phyloP scores from a whole-genome alignment of 192 early-diverging fungal species.

The Rhizophagus sp. region DNA sequence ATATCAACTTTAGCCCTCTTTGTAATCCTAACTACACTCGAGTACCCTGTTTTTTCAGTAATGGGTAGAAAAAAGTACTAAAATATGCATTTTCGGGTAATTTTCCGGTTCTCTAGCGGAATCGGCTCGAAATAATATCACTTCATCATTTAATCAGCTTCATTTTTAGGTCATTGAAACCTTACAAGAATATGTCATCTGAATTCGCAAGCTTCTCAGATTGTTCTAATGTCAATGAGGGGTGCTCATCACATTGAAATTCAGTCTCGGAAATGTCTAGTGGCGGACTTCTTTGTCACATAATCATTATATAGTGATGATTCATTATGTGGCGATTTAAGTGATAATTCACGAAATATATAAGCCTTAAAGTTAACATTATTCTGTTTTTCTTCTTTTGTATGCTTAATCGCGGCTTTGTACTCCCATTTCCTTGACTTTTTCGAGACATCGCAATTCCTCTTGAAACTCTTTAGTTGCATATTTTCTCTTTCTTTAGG shows the following conservation, averaged over 20 bases:
- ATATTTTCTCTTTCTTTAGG: too few species aligned
- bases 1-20: constrained; percentile 53
- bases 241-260: too few species aligned
- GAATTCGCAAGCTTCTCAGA: too few species aligned
- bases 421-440: too few species aligned
- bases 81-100: constrained; percentile 61
- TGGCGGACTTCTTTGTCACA: neutral
- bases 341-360: neutral
- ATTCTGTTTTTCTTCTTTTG: neutral
- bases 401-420: neutral
- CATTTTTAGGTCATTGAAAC: constrained; percentile 52
- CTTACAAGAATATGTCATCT: constrained; percentile 32
- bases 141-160: constrained; percentile 94
- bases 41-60: constrained; percentile 71
- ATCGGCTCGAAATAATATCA: constrained; percentile 86
- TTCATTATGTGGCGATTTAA: neutral
- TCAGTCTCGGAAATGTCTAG: too few species aligned
- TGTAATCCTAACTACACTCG: constrained; percentile 77
- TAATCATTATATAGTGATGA: too few species aligned
- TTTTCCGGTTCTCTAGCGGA: constrained; percentile 39
- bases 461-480: too few species aligned
- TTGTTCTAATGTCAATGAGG: too few species aligned
- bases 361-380: neutral
- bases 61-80: constrained; percentile 89
- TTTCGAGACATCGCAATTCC: too few species aligned